Base-by-base conservation (phyloP, 2,329 filamentous ascomycete genomes). In the Colletotrichum sansevieriae region DNA sequence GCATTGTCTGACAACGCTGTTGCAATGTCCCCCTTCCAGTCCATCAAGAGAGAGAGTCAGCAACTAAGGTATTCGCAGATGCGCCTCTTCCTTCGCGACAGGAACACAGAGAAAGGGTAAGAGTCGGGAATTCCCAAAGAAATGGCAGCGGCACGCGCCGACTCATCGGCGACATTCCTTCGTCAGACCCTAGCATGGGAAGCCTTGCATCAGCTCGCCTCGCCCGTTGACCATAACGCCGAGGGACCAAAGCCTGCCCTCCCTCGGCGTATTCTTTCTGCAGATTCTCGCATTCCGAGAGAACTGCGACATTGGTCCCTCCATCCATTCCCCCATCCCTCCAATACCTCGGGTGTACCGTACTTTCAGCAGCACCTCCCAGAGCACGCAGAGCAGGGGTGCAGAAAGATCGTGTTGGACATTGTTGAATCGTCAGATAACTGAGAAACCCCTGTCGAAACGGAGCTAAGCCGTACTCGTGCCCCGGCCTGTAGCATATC, bases 361-460 rank as follows among this genome's bases (percentile, higher is more conserved):
- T 25, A 25, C 25, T 25, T 25, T 25, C 25, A 25, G 25, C 25
- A 25, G 25, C 25, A 25, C 25, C 25, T 25, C 25, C 25, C 25
- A 25, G 5, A 25, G 25, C 25, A 25, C 25, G 25, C 25, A 25
- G 25, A 25, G 18, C 47, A 62, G n/a, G 46, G 59, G 59, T 52
- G n/a, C 20, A 18, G 59, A 57, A 59, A 33, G 29, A 52, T 39
- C 33, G 33, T 62, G 58, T 49, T 33, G 29, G 41, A 54, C 37
- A 35, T 63, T 46, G 63, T 66, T 63, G 58, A 63, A 43, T 63
- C 63, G 44, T 46, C 64, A 65, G 55, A 60, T 62, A 65, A 65
- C 44, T 55, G 54, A 60, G 43, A 69, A 66, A 66, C 56, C 66
- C 43, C 66, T 54, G 55, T 46, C 66, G 66, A 69, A 69, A 69